These are phyloP conservation scores for Candida rishiriensis DNA, from an alignment of 805 yeast genomes.

Conservation along the genomic window DNA sequence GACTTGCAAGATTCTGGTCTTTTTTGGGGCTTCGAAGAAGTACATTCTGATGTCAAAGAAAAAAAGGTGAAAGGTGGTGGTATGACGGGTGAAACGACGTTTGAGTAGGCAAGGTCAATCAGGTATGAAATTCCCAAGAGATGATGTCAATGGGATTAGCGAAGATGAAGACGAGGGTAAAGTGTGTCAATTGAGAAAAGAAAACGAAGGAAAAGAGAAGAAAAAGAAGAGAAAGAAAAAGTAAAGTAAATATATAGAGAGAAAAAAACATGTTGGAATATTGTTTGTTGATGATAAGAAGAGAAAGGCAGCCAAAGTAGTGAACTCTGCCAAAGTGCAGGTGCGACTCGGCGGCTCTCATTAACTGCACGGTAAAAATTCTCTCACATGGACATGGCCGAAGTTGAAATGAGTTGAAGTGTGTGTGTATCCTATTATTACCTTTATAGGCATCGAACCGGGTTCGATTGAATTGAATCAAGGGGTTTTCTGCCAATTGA, in stretches of 20 bases:
- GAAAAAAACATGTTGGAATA: not conserved
- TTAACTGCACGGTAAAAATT: too few relatives aligned
- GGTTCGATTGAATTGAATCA: too few relatives aligned
- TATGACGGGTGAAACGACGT: too few relatives aligned
- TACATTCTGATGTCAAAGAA: too few relatives aligned
- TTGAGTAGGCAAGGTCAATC: too few relatives aligned
- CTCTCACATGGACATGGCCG: not conserved
- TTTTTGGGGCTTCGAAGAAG: conserved; percentile 27
- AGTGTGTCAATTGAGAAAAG: not conserved
- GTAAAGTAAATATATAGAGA: not conserved
- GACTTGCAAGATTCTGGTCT: conserved; percentile 37
- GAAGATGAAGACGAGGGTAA: too few relatives aligned
- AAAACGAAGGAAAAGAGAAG: conserved; percentile 1
- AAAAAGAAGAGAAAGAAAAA: not conserved
- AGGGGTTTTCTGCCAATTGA: too few relatives aligned
- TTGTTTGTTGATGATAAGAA: not conserved
- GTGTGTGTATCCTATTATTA: not conserved
- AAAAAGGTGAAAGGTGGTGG: too few relatives aligned
- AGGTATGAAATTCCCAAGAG: too few relatives aligned
- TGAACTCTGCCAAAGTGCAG: too few relatives aligned
- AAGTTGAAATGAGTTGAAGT: not conserved
- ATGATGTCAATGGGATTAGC: too few relatives aligned
- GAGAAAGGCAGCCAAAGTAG: not conserved
- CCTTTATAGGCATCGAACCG: not conserved
- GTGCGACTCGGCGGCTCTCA: too few relatives aligned